phyloP scores from a whole-genome alignment of 352 stramenopile species.

The Globisporangium recalcitrans region DNA sequence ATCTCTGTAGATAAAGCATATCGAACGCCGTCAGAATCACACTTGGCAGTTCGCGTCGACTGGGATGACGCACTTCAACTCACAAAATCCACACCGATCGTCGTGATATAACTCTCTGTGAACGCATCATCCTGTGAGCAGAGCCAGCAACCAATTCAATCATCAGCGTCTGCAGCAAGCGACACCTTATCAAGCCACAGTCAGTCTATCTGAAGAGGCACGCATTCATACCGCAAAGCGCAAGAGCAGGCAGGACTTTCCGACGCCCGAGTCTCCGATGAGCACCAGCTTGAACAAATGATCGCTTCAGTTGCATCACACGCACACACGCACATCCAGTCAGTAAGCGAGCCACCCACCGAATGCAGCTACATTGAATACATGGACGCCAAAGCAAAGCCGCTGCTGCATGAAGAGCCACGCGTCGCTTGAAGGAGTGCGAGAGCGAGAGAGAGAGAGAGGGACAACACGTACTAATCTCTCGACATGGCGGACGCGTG shows the following conservation, averaged over 20 bases:
- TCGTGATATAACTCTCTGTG: conserved; percentile 97
- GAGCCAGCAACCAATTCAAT: not conserved
- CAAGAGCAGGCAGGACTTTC: conserved; percentile 97
- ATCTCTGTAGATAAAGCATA: conserved; percentile 67
- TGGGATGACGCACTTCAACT: conserved; percentile 20
- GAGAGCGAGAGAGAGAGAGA: not conserved
- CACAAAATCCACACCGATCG: conserved; percentile 94
- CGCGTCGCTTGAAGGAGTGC: conserved; percentile 12
- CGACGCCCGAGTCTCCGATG: conserved; percentile 97
- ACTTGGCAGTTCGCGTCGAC: not conserved
- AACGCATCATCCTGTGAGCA: conserved; percentile 91
- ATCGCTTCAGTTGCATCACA: conserved; percentile 40
- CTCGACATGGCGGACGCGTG: conserved; percentile 47
- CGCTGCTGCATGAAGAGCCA: conserved; percentile 4
- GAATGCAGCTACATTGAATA: no score
- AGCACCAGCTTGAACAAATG: conserved; percentile 98
- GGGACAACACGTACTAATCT: conserved; percentile 53
- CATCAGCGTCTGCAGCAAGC: not conserved
- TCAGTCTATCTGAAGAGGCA: conserved; percentile 4
- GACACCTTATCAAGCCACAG: not conserved
- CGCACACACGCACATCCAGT: not conserved
- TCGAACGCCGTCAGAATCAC: not conserved
- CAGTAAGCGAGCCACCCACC: not conserved
- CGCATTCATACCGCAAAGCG: conserved; percentile 89
- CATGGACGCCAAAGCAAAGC: no score